Evolutionary conservation across 2,329 filamentous ascomycete species (phyloP).

Genomic region (Pseudocercospora ulei): DNA sequence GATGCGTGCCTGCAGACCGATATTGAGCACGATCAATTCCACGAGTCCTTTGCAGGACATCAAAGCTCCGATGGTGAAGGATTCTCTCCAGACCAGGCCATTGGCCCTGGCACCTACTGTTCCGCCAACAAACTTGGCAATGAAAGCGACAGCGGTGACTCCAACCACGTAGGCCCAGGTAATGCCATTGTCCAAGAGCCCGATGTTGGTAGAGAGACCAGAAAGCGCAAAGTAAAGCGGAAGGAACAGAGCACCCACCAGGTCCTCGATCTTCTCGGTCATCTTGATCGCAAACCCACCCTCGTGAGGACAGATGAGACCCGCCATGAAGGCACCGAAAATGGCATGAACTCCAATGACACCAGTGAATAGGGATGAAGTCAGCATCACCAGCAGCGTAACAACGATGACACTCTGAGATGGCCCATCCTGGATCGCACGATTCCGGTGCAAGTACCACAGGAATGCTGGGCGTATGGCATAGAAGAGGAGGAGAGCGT

Average conservation of each 20-base stretch:
- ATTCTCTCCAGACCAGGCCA: slow-evolving; percentile 82
- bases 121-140: slow-evolving; percentile 75
- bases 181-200: slow-evolving; percentile 67
- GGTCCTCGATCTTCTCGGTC: slow-evolving; percentile 88
- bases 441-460: slow-evolving; percentile 61
- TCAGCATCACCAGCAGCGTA: slow-evolving; percentile 67
- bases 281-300: slow-evolving; percentile 83
- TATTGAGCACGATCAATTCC: slow-evolving; percentile 56
- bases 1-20: slow-evolving; percentile 35
- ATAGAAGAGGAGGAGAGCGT: slow-evolving; percentile 64
- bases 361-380: slow-evolving; percentile 75
- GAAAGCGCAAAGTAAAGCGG: slow-evolving; percentile 91
- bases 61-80: slow-evolving; percentile 71
- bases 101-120: slow-evolving; percentile 65
- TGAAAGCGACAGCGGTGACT: slow-evolving; percentile 70
- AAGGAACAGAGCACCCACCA: slow-evolving; percentile 71
- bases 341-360: slow-evolving; percentile 91
- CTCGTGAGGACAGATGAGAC: slow-evolving; percentile 81
- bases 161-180: slow-evolving; percentile 86
- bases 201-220: slow-evolving; percentile 77
- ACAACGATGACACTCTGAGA: slow-evolving; percentile 74
- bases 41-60: slow-evolving; percentile 98
- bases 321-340: slow-evolving; percentile 84
- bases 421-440: slow-evolving; percentile 76
- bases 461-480: slow-evolving; percentile 64